Evolutionary conservation across 129 eudicot species (phyloP).

Genomic region (Calendula officinalis): DNA sequence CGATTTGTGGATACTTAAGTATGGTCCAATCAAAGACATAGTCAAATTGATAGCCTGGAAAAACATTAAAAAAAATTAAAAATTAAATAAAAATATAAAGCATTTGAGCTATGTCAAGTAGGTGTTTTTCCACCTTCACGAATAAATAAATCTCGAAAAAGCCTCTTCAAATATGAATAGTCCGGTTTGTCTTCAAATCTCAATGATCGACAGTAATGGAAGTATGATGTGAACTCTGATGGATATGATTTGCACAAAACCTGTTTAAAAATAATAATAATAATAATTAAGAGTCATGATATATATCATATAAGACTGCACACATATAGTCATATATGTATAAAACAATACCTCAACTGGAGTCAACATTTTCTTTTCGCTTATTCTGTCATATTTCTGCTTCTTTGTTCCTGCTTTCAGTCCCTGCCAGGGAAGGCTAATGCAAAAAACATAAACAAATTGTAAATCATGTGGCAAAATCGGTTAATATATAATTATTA

Average conservation of each 20-base stretch:
- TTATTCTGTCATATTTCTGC: not conserved
- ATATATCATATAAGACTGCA: not conserved
- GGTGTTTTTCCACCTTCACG: conserved; percentile 64
- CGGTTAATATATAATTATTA: no score
- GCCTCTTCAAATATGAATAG: conserved; percentile 91
- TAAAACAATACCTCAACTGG: not conserved
- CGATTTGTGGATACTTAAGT: conserved; percentile 94
- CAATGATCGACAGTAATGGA: conserved; percentile 84
- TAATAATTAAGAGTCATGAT: no score
- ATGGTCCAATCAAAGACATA: conserved; percentile 99
- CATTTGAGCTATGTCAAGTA: not conserved
- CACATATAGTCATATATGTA: not conserved
- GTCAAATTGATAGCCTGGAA: conserved; percentile 92
- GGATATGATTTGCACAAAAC: conserved; percentile 97
- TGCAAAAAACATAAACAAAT: conserved; percentile 3
- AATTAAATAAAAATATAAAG: conserved; percentile 1
- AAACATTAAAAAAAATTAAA: no score
- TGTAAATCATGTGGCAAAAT: no score
- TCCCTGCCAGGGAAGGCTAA: not conserved
- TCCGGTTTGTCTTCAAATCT: conserved; percentile 96
- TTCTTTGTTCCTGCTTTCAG: conserved; percentile 1
- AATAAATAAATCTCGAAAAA: conserved; percentile 87
- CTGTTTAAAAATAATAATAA: conserved; percentile 33
- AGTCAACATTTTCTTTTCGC: conserved; percentile 1
- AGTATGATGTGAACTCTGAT: conserved; percentile 87